Conservation (phyloP, 2,329 filamentous ascomycete genomes). For the Trichoderma gracile region DNA sequence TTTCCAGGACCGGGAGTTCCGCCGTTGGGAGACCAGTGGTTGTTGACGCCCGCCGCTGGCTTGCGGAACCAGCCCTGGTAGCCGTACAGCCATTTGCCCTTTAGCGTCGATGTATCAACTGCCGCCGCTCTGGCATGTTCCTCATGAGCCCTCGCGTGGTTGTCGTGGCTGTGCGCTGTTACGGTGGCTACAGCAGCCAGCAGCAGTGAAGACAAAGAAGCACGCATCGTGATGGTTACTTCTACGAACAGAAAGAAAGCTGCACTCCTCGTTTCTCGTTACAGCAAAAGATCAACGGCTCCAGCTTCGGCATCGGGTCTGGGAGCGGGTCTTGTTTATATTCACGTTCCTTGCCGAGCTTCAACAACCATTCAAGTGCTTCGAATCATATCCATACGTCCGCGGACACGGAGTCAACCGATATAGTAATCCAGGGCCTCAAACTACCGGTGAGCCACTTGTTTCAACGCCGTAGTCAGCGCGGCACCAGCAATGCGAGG, state of each 20-base stretch:
- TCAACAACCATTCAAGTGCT: no score
- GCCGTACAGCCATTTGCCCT: slow-evolving; percentile 24
- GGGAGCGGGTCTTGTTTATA: not conserved
- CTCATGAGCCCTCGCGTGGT: not conserved
- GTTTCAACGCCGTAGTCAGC: not conserved
- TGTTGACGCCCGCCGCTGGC: slow-evolving; percentile 14
- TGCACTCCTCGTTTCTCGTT: no score
- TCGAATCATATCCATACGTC: no score
- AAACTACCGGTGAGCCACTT: slow-evolving; percentile 1
- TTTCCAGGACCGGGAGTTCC: slow-evolving; percentile 19
- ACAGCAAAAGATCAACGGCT: not conserved
- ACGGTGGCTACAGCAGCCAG: not conserved
- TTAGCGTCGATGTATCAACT: slow-evolving; percentile 3
- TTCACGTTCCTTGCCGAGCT: no score
- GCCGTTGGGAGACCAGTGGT: slow-evolving; percentile 21
- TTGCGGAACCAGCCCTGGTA: slow-evolving; percentile 24
- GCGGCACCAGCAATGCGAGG: not conserved
- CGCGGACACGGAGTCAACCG: not conserved
- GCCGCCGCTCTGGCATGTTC: slow-evolving; percentile 5
- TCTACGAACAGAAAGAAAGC: not conserved
- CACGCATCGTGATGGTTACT: not conserved
- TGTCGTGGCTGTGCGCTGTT: not conserved
- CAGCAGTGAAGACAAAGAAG: not conserved
- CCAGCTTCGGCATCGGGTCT: not conserved
- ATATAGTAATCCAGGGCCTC: not conserved